phyloP scores from a whole-genome alignment of 176 grass and related monocot species.

The Paspalum notatum region DNA sequence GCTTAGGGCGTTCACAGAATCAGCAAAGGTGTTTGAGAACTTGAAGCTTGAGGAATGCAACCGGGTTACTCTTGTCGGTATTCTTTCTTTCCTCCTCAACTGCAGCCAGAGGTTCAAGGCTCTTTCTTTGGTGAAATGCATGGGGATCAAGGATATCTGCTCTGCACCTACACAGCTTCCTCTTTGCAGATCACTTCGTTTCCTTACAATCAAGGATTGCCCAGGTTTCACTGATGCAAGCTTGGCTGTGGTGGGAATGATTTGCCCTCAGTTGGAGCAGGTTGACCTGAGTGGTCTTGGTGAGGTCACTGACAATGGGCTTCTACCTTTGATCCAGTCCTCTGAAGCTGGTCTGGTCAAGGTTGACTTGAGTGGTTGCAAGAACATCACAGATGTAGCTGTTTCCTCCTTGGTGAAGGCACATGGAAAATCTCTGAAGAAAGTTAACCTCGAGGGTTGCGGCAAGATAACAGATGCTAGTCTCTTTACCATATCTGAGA shows the following conservation, averaged over 20 bases:
- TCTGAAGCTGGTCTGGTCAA: slow-evolving; percentile 63
- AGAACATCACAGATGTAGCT: slow-evolving; percentile 78
- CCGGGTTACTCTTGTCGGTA: slow-evolving; percentile 66
- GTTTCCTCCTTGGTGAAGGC: slow-evolving; percentile 67
- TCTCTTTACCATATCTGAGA: slow-evolving; percentile 59
- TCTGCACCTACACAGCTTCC: slow-evolving; percentile 62
- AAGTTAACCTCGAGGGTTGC: slow-evolving; percentile 82
- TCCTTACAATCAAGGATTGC: slow-evolving; percentile 80
- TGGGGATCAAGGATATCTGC: slow-evolving; percentile 71
- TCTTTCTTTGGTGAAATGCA: slow-evolving; percentile 88
- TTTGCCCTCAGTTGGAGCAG: slow-evolving; percentile 85
- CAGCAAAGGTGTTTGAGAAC: slow-evolving; percentile 63
- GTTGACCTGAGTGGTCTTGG: slow-evolving; percentile 73
- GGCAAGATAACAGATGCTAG: slow-evolving; percentile 85
- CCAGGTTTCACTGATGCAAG: slow-evolving; percentile 85
- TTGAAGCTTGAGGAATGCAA: slow-evolving; percentile 87
- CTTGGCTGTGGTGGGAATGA: slow-evolving; percentile 71
- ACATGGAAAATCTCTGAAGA: slow-evolving; percentile 82
- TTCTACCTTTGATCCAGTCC: slow-evolving; percentile 69
- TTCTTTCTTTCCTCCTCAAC: slow-evolving; percentile 68
- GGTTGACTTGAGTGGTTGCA: slow-evolving; percentile 78
- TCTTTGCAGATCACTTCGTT: slow-evolving; percentile 64
- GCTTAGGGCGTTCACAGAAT: slow-evolving; percentile 59
- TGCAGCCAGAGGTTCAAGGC: slow-evolving; percentile 67
- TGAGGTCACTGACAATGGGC: slow-evolving; percentile 66